Evolutionary conservation across 192 early-diverging fungal species (phyloP).

Genomic region (Coemansia sp.): DNA sequence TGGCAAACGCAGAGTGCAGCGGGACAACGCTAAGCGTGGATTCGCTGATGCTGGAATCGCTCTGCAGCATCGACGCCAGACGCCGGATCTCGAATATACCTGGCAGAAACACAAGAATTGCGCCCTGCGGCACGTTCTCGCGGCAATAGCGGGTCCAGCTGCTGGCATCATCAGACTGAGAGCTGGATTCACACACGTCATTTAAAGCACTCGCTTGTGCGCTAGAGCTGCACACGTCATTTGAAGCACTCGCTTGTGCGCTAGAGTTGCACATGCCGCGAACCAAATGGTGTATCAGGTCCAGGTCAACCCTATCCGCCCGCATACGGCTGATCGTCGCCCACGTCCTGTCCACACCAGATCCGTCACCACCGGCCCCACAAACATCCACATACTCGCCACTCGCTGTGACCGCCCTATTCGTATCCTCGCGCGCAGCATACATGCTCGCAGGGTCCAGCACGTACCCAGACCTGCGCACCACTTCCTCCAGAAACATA

Average conservation of each 20-base stretch:
- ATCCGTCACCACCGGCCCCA: not conserved
- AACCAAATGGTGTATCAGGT: not conserved
- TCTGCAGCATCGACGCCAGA: slow-evolving; percentile 57
- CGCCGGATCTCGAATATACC: slow-evolving; percentile 71
- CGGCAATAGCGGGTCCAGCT: not conserved
- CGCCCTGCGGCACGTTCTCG: slow-evolving; percentile 33
- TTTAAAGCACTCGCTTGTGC: too few relatives aligned
- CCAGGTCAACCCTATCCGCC: not conserved
- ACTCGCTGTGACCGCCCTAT: not conserved
- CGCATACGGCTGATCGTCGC: not conserved
- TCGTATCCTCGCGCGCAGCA: not conserved
- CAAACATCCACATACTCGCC: not conserved
- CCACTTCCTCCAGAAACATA: slow-evolving; percentile 39
- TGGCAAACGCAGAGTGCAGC: slow-evolving; percentile 56
- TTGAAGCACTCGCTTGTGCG: too few relatives aligned
- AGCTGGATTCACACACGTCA: too few relatives aligned
- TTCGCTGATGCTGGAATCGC: not conserved
- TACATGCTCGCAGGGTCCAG: not conserved
- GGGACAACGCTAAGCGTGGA: slow-evolving; percentile 54
- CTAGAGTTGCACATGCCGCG: not conserved
- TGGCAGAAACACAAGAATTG: slow-evolving; percentile 69
- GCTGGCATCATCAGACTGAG: too few relatives aligned
- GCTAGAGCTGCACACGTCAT: too few relatives aligned
- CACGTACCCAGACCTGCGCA: slow-evolving; percentile 3
- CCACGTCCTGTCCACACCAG: not conserved